Conservation (phyloP, 495 filamentous ascomycete species). For the Talaromyces ruber region DNA sequence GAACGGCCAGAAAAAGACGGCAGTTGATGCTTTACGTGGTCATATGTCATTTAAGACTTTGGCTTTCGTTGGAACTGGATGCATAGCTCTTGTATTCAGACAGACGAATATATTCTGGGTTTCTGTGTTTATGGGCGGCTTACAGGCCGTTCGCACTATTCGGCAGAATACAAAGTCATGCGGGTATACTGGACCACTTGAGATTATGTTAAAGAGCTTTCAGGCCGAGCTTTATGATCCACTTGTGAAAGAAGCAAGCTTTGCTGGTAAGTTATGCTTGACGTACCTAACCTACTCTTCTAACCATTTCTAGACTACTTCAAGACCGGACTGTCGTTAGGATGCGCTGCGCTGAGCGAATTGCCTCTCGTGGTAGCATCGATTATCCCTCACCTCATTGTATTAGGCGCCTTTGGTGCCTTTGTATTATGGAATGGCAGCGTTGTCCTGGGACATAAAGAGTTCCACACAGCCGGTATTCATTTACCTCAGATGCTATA, state of each 20-base stretch:
- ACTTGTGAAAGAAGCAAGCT: conserved; percentile 40
- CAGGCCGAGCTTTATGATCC: conserved; percentile 60
- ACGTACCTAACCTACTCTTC: neutral
- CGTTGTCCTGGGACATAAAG: conserved; percentile 91
- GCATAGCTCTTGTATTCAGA: conserved; percentile 61
- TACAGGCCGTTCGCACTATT: conserved; percentile 50
- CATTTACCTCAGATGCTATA: conserved; percentile 93
- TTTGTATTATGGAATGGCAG: conserved; percentile 85
- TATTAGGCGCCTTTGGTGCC: conserved; percentile 58
- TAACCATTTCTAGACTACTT: conserved; percentile 42
- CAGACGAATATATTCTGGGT: conserved; percentile 99
- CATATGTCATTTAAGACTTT: conserved; percentile 16
- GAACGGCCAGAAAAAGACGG: conserved; percentile 1
- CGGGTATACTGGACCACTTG: conserved; percentile 13
- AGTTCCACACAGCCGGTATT: conserved; percentile 80
- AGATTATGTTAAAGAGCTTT: conserved; percentile 24
- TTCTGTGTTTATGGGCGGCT: conserved; percentile 70
- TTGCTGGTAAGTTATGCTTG: conserved; percentile 40
- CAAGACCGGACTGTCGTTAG: conserved; percentile 51
- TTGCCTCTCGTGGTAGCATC: conserved; percentile 34
- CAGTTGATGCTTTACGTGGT: neutral
- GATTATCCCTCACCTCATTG: conserved; percentile 57
- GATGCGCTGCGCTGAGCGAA: conserved; percentile 44
- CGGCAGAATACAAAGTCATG: conserved; percentile 19
- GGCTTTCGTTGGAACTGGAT: conserved; percentile 43